Evolutionary conservation across 306 rosid genomes (phyloP), one percentile per base, ranked within the genome.

Genomic region (Psophocarpus tetragonolobus): DNA sequence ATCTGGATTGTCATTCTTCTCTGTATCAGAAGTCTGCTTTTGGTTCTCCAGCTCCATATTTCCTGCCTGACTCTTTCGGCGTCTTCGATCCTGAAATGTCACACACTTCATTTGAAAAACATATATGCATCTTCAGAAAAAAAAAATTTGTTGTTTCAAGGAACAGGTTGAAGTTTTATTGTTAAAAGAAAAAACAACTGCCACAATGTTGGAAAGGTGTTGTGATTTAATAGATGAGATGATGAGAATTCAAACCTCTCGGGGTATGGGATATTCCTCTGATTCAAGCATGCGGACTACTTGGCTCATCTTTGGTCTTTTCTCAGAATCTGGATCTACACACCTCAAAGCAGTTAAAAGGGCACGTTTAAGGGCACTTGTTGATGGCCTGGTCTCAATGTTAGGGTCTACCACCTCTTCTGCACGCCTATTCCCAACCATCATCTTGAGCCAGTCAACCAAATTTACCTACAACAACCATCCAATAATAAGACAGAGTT

Each of bases 251-350:
- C 88, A 20, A 73, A 91, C 98, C 97, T 93, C 97, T 78, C 98
- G 85, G 17, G 89, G 92, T 61, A 93, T 78, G 30, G 98, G 97
- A 83, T 93, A 91, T 77, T 93, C 98, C 85, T 93, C 97, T 0
- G 96, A 91, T 73, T 93, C 97, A 33, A 93, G 98, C 98, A 93
- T 93, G 77, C 97, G 96, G 35, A 87, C 96, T 79, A 93, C 97
- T 88, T 93, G 98, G 71, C 97, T 81, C 98, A 93, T 93, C 82
- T 84, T 90, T 10, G 98, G 98, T 78, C 98, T 87, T 84, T 90
- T 93, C 56, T 87, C 92, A 71, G 92, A 53, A 83, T 91, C 91
- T 27, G 97, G 98, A 84, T 93, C 98, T 20, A 93, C 96, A 86
- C 98, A 93, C 81, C 98, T 90, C 84, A 93, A 76, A 66, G 98